Evolutionary conservation across 148 eudicot species (phyloP).

Genomic region (Persicaria maculosa): DNA sequence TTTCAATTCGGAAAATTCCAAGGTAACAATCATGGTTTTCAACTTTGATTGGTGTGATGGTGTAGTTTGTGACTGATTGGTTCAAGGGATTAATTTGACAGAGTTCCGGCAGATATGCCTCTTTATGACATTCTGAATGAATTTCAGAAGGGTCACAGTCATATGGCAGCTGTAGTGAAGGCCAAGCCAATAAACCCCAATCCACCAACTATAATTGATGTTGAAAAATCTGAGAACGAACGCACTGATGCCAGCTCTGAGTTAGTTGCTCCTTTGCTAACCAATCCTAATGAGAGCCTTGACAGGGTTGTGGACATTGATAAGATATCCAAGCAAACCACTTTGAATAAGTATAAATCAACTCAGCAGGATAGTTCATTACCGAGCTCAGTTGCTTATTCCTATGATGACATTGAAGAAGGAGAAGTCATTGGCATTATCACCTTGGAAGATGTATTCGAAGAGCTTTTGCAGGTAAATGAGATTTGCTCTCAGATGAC

Average conservation of each 20-base stretch:
- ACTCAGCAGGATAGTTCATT: conserved; percentile 15
- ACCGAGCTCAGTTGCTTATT: conserved; percentile 23
- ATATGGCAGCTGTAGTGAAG: conserved; percentile 97
- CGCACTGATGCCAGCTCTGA: conserved; percentile 24
- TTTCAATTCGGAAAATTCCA: conserved; percentile 87
- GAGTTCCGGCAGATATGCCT: conserved; percentile 98
- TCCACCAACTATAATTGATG: conserved; percentile 26
- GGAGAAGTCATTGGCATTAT: conserved; percentile 92
- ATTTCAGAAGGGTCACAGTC: conserved; percentile 96
- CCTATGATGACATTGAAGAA: conserved; percentile 66
- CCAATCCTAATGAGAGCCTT: conserved; percentile 35
- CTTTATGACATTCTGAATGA: conserved; percentile 92
- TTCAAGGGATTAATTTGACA: conserved; percentile 16
- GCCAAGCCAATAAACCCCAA: conserved; percentile 35
- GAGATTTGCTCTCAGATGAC: not conserved
- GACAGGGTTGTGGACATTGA: conserved; percentile 68
- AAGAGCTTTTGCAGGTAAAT: conserved; percentile 90
- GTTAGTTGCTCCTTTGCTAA: conserved; percentile 50
- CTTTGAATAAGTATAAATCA: conserved; percentile 11
- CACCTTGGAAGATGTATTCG: conserved; percentile 97
- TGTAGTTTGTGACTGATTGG: not conserved
- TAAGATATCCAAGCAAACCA: conserved; percentile 32
- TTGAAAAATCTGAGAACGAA: conserved; percentile 29
- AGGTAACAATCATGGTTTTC: conserved; percentile 31
- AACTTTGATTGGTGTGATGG: not conserved